Evolutionary conservation across 192 early-diverging fungal genomes (phyloP), one percentile per base, ranked within the genome.

Genomic region (Gonapodya prolifera): DNA sequence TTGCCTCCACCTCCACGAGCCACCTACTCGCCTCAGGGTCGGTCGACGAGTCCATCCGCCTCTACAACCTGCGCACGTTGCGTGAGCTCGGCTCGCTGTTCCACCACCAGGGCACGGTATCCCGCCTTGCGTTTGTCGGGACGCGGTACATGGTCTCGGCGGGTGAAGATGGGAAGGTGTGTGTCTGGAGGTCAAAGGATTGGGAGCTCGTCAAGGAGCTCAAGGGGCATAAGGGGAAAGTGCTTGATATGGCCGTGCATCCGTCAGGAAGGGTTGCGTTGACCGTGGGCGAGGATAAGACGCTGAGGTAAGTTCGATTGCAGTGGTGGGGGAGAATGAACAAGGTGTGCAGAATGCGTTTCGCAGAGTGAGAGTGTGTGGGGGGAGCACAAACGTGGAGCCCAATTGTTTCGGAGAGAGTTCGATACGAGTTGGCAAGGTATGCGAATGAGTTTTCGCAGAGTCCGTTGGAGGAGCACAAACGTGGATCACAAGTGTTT

Each of bases 181-280:
- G 91, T 70, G 90, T 99, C 34, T 95, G 94, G 83, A 84, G 98
- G 79, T 91, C 94, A 45, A 94, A 93, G 80, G 98, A 98, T 83
- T 99, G 98, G 98, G 96, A 98, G 81, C 89, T 88, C 73, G 88
- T 99, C 78, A 95, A 93, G 82, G 91, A 87, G 35, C 86, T 98
- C 70, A 92, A 91, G 76, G 92, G 92, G 30, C 92, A 95, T 82
- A 87, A 85, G 85, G 85, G 85, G 45, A 89, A 71, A 89, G 88
- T 8, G 84, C 87, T 30, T 82, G 89, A 87, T 35, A 85, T 98
- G 33, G 94, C 93, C 0, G 88, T 97, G 35, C 98, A 99, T 84
- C 96, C 97, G n/a, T 87, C 92, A 2, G 98, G 98, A 23, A 97
- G 95, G 78, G 87, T 99, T 74, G 92, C 96, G 2, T 82, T 98